phyloP scores from a whole-genome alignment of 331 rosid genomes.

The Malus hybrid region DNA sequence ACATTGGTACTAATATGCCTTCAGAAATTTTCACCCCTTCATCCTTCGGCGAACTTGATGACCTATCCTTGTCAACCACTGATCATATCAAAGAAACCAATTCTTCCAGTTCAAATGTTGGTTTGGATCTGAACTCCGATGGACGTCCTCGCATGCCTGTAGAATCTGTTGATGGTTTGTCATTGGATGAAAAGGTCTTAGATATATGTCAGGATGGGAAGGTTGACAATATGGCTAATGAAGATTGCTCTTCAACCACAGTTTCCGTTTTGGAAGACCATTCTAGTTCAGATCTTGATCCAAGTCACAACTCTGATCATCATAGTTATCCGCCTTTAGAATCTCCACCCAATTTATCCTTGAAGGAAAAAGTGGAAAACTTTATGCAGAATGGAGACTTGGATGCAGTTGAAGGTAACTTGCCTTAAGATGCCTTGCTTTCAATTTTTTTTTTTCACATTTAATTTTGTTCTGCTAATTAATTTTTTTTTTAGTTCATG shows the following conservation, averaged over 20 bases:
- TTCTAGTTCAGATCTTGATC: slow-evolving; percentile 17
- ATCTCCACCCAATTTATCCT: slow-evolving; percentile 25
- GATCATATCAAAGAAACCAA: slow-evolving; percentile 20
- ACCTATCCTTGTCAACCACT: slow-evolving; percentile 15
- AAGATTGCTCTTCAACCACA: slow-evolving; percentile 15
- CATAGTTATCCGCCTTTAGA: slow-evolving; percentile 17
- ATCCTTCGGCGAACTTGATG: slow-evolving; percentile 18
- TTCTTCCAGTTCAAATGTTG: slow-evolving; percentile 19
- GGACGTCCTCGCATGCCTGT: slow-evolving; percentile 5
- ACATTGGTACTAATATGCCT: slow-evolving; percentile 18
- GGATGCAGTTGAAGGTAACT: slow-evolving; percentile 61
- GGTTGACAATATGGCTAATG: slow-evolving; percentile 26
- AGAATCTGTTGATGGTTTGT: slow-evolving; percentile 19
- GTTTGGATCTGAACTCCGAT: slow-evolving; percentile 18
- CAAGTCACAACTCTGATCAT: slow-evolving; percentile 17
- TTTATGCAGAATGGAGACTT: slow-evolving; percentile 75
- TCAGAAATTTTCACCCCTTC: slow-evolving; percentile 29
- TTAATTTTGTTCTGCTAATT: not conserved
- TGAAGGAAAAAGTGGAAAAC: slow-evolving; percentile 61
- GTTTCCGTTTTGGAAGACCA: slow-evolving; percentile 15
- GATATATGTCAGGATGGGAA: slow-evolving; percentile 24
- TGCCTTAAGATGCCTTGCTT: not conserved
- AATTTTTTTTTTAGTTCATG: not conserved
- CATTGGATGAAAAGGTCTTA: slow-evolving; percentile 22
- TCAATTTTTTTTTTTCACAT: not conserved